Conservation (phyloP, 257 asterid species). For the Petrea volubilis region DNA sequence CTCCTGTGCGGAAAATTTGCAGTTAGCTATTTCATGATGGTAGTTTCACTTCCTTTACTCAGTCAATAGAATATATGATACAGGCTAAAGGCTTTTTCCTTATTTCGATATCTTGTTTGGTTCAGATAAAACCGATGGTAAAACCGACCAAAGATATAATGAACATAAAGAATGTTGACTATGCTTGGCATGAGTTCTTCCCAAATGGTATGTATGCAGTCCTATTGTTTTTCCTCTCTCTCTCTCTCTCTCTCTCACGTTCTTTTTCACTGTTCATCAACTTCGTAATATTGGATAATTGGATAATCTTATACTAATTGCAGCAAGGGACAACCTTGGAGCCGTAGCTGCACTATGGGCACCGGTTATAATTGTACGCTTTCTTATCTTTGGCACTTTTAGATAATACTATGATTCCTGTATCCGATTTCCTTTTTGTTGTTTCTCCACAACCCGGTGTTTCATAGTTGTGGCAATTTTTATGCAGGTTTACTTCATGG, state of each 20-base stretch:
- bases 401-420: neutral
- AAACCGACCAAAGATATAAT: constrained; percentile 80
- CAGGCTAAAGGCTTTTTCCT: constrained; percentile 14
- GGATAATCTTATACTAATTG: constrained; percentile 37
- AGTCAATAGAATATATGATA: constrained; percentile 7
- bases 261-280: constrained; percentile 5
- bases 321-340: constrained; percentile 73
- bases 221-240: constrained; percentile 7
- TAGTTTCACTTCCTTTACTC: constrained; percentile 38
- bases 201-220: constrained; percentile 62
- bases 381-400: constrained; percentile 28
- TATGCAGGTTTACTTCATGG: constrained; percentile 95
- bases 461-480: constrained; percentile 20
- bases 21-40: constrained; percentile 83
- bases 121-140: constrained; percentile 89
- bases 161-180: constrained; percentile 64
- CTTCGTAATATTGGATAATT: constrained; percentile 19
- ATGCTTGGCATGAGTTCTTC: constrained; percentile 95
- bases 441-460: neutral
- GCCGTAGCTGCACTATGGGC: constrained; percentile 82
- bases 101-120: constrained; percentile 24
- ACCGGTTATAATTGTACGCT: constrained; percentile 77
- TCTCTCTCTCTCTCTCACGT: neutral
- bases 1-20: constrained; percentile 78
- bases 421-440: constrained; percentile 1